Conservation (phyloP, 2,329 filamentous ascomycete genomes). For the Penicillium hordei region DNA sequence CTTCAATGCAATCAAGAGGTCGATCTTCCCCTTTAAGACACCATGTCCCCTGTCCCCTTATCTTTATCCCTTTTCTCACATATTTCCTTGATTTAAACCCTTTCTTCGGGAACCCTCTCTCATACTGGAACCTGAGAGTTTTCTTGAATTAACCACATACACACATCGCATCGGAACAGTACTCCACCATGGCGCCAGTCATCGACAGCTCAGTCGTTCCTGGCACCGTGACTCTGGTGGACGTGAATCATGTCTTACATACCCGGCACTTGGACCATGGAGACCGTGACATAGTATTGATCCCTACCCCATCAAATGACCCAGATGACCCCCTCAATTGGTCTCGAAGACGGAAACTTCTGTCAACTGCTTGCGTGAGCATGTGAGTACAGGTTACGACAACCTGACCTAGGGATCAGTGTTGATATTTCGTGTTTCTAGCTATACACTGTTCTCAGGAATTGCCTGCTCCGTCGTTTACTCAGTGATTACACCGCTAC, state of each 20-base stretch:
- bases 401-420: neutral
- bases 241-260: constrained; percentile 38
- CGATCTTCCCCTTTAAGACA: neutral
- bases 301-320: constrained; percentile 46
- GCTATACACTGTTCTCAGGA: constrained; percentile 41
- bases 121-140: neutral
- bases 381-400: constrained; percentile 30
- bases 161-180: neutral
- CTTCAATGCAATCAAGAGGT: neutral
- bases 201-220: constrained; percentile 37
- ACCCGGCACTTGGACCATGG: constrained; percentile 32
- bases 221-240: constrained; percentile 48
- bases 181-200: constrained; percentile 26
- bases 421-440: constrained; percentile 12
- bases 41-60: neutral
- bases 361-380: constrained; percentile 46
- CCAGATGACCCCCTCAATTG: constrained; percentile 52
- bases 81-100: too few species aligned
- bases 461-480: constrained; percentile 42
- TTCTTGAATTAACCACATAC: neutral
- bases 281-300: constrained; percentile 42
- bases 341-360: constrained; percentile 43
- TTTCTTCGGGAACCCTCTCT: neutral
- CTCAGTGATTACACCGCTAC: constrained; percentile 41
- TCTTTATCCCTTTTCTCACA: neutral